Evolutionary conservation across 371 early-diverging fungal genomes (phyloP).

Genomic region (Mucor circinelloides): DNA sequence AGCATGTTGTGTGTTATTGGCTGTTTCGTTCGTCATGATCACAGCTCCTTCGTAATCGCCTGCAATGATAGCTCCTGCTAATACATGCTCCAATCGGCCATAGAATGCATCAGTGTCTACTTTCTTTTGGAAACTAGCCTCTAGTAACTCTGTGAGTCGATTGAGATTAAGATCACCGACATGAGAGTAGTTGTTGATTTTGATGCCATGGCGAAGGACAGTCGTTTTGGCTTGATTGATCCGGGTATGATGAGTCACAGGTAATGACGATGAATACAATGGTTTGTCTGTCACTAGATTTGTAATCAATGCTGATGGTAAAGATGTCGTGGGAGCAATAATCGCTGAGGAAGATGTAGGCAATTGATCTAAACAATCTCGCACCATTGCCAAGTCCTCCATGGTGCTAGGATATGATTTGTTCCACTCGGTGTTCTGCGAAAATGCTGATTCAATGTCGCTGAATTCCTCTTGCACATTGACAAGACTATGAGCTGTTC

Average conservation of each 20-base stretch:
- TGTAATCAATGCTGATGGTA: conserved; percentile 47
- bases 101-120: conserved; percentile 65
- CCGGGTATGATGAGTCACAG: conserved; percentile 26
- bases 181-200: conserved; percentile 53
- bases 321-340: conserved; percentile 42
- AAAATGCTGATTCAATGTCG: conserved; percentile 34
- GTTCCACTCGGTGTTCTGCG: conserved; percentile 29
- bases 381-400: conserved; percentile 34
- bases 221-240: conserved; percentile 61
- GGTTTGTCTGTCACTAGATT: conserved; percentile 58
- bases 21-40: conserved; percentile 39
- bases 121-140: conserved; percentile 77
- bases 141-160: conserved; percentile 66
- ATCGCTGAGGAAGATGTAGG: conserved; percentile 50
- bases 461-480: conserved; percentile 52
- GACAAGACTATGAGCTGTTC: conserved; percentile 52
- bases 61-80: conserved; percentile 74
- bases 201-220: conserved; percentile 78
- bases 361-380: conserved; percentile 34
- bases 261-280: conserved; percentile 52
- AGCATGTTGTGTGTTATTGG: conserved; percentile 13
- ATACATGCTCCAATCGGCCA: conserved; percentile 56
- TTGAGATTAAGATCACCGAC: conserved; percentile 56
- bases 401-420: conserved; percentile 15
- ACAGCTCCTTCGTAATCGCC: conserved; percentile 80